Conservation (phyloP, 2,329 filamentous ascomycete genomes). For the Alternaria sp. region DNA sequence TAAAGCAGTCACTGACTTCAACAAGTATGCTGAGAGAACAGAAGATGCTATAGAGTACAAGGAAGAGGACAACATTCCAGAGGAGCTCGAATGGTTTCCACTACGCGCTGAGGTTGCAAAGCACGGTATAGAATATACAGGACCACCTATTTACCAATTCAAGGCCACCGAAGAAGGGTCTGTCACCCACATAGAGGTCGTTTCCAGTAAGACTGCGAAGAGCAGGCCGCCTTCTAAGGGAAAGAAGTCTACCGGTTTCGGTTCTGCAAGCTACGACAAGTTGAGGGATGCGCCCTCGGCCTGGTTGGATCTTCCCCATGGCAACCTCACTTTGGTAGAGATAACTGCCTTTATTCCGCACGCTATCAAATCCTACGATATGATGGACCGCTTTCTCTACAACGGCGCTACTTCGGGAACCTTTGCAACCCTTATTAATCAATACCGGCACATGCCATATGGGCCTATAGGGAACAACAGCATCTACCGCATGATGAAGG, state of each 20-base stretch:
- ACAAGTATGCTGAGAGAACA: not conserved
- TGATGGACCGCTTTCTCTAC: conserved; percentile 33
- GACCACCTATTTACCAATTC: conserved; percentile 16
- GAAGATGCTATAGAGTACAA: conserved; percentile 10
- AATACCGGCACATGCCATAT: conserved; percentile 22
- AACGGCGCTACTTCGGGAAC: conserved; percentile 28
- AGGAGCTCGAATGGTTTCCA: conserved; percentile 17
- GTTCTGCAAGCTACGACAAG: conserved; percentile 19
- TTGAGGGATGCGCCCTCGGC: conserved; percentile 26
- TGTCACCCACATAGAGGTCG: not conserved
- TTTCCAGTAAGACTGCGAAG: not conserved
- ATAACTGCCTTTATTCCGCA: conserved; percentile 36
- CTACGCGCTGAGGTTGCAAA: conserved; percentile 7
- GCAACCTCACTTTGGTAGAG: conserved; percentile 39
- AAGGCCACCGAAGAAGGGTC: not conserved
- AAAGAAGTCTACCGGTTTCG: not conserved
- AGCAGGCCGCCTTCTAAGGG: not conserved
- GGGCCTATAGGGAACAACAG: conserved; percentile 22
- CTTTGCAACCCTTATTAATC: conserved; percentile 29
- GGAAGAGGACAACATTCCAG: conserved; percentile 15
- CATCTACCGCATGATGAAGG: conserved; percentile 30
- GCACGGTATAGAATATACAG: not conserved
- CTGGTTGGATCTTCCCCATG: conserved; percentile 27
- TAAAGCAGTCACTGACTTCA: conserved; percentile 5
- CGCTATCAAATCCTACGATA: conserved; percentile 31